Base-by-base conservation (phyloP, 805 yeast species). In the Yarrowia hollandica region DNA sequence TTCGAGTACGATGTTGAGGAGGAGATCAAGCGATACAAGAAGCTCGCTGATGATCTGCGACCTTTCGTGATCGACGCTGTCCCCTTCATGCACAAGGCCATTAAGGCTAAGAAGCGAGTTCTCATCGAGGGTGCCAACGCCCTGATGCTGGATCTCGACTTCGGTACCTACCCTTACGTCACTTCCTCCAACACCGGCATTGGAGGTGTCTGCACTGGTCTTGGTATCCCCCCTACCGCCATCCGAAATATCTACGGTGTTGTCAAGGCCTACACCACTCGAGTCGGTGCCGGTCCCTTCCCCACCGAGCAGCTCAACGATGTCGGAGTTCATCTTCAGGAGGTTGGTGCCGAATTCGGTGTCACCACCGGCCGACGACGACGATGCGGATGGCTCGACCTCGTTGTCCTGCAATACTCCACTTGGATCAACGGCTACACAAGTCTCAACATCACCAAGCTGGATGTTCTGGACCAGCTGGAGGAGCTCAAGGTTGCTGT, bases 241-340 rank as follows among this genome's bases (percentile, higher is more conserved):
- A 86, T 94, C 67, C 81, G 79, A 58, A 85, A 90, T 72, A 79
- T 90, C 42, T 90, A 86, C 72, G 99, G 99, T 74, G 99, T 94
- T 22, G 98, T 92, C 46, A 94, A 94, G 79, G 98, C 98, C 38
- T 94, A 94, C 76, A 94, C 99, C 44, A 94, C 99, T 33, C 85
- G 99, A 75, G 99, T 94, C 60, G 99, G 99, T 68, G 98, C 91
- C 71, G 99, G 99, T 64, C 99, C 99, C 28, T 94, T 94, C 87
- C 97, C 99, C 63, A 86, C 98, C 60, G 99, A 94, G 76, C 98
- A 91, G 73, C 81, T 91, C 71, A 90, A 92, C 73, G 84, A 76
- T 33, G 82, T 77, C 48, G 99, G 99, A 69, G 96, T 88, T 68
- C 82, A 83, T 65, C 79, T 94, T 70, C 99, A 94, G 74, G 75